Conservation (phyloP, 176 grass and related monocot species). For the Carex parvula region DNA sequence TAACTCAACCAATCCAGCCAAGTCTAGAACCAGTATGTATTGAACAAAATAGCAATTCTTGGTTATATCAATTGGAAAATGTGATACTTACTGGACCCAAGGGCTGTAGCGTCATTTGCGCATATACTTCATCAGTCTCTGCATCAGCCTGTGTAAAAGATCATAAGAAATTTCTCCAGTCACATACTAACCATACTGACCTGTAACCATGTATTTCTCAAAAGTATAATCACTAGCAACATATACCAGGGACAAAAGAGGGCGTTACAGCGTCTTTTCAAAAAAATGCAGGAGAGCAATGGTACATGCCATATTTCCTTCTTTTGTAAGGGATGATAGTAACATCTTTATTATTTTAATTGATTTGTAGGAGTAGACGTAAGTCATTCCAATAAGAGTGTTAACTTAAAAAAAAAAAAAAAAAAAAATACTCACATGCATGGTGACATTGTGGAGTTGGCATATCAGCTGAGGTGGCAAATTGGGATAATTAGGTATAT, state of each 20-base stretch:
- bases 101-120: slow-evolving; percentile 92
- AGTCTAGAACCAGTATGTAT: not conserved
- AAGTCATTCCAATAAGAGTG: not conserved
- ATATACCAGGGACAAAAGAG: not conserved
- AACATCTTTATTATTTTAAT: slow-evolving; percentile 3
- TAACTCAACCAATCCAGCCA: not conserved
- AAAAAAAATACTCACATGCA: slow-evolving; percentile 85
- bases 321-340: too few species aligned
- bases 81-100: slow-evolving; percentile 56
- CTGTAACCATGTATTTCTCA: not conserved
- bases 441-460: slow-evolving; percentile 98
- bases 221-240: not conserved
- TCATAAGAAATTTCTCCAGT: not conserved
- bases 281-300: slow-evolving; percentile 28
- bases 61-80: slow-evolving; percentile 12
- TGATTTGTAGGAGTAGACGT: not conserved
- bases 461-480: slow-evolving; percentile 89
- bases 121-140: slow-evolving; percentile 97
- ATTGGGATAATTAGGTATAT: slow-evolving; percentile 94
- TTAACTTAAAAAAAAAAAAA: not conserved
- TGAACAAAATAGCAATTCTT: not conserved
- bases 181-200: not conserved
- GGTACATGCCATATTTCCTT: not conserved
- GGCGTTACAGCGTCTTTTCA: slow-evolving; percentile 5
- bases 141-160: slow-evolving; percentile 64